Conservation (phyloP, 1,139 yeast genomes). For the Geotrichum australiense region DNA sequence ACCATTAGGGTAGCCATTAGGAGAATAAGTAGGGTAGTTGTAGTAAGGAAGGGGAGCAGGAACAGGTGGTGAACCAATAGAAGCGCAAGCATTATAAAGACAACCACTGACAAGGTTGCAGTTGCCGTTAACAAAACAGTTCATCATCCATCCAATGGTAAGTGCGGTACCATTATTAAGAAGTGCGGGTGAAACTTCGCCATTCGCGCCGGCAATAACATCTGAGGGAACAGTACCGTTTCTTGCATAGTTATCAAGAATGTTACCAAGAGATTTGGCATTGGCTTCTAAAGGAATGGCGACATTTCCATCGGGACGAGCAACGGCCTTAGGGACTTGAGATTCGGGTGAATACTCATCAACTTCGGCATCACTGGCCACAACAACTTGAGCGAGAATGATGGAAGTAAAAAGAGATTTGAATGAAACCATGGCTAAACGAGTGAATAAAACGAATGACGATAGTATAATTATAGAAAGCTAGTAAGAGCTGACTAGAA, state of each 20-base stretch:
- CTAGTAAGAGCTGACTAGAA: no score
- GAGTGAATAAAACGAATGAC: no score
- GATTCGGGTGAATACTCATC: no score
- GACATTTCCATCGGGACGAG: no score
- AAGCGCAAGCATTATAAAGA: not conserved
- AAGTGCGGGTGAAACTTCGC: not conserved
- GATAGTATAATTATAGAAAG: no score
- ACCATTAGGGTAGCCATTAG: not conserved
- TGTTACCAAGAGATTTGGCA: no score
- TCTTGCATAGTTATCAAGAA: no score
- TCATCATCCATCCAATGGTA: constrained; percentile 1
- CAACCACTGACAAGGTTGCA: not conserved
- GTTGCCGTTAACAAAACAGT: not conserved
- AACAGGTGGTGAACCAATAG: no score
- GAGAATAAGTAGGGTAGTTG: not conserved
- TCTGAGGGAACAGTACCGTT: not conserved
- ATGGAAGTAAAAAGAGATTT: not conserved
- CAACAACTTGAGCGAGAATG: not conserved
- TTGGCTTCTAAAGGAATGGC: no score
- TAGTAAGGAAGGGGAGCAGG: not conserved
- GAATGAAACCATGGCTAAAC: not conserved
- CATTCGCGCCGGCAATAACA: not conserved
- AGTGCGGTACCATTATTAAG: not conserved
- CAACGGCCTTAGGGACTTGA: no score
- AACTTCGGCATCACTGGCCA: no score